Base-by-base conservation (phyloP, 1,139 yeast species). In the Suhomyces maxii region DNA sequence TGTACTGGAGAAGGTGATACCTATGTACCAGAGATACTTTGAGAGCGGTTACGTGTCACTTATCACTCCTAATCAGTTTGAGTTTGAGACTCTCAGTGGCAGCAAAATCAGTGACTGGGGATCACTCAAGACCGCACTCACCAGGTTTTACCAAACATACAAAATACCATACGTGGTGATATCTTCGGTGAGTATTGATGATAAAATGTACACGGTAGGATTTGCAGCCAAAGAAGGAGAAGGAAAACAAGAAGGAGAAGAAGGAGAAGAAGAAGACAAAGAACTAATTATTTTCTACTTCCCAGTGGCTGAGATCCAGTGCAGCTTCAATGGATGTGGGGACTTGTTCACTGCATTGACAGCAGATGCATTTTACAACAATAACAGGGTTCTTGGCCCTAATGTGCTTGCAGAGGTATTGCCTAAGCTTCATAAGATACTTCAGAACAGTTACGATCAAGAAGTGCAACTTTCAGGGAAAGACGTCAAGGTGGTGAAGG, bases 281-380 rank as follows among this genome's bases (percentile, higher is more conserved):
- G 44, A 44, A 25, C 47, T 42, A 7, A 35, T 44, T 12, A 43
- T 60, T 2, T 70, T 72, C 46, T 55, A 60, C 40, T 44, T 71
- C 3, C 69, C 70, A 0, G 65, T 74, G 13, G 53, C 60, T 2
- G 62, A 62, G 51, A 67, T 75, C 18, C 56, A 58, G 12, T 71
- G 77, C 51, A 59, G 61, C 36, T 75, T 75, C 57, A 73, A 65
- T 48, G 80, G 80, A 6, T 71, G 77, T 53, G 80, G 80, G 6
- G 80, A 75, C 51, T 59, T 75, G 23, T 73, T 75, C 51, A 65
- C 76, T 1, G 78, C 72, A 1, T 58, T 75, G 26, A 41, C 73
- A n/a, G 67, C 77, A 13, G 60, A 72, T 44, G 59, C 58, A 7
- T 73, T 68, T 50, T 61, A 58, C 47, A 48, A 55, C 7, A 58